A percentile compares a stretch with the other conserved stretches of the same genome.
These are phyloP conservation scores for Macrophomina phaseolina DNA, from an alignment of 2,329 filamentous ascomycete genomes.

Conservation along the genomic window DNA sequence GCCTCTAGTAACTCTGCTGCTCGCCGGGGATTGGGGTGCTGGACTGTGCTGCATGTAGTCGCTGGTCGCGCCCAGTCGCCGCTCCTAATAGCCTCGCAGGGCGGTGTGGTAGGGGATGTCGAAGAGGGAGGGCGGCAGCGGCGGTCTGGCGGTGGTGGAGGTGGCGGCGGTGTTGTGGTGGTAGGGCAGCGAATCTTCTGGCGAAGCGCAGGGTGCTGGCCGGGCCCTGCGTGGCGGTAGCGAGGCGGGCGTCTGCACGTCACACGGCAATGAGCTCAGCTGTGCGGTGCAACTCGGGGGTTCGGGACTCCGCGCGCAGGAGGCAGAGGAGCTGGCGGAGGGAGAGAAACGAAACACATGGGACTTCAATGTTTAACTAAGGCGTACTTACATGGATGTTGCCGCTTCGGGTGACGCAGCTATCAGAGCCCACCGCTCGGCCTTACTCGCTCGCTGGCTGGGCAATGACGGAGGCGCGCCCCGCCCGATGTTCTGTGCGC, in stretches of 20 bases:
- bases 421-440: slow-evolving; percentile 16
- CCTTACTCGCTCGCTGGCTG: slow-evolving; percentile 21
- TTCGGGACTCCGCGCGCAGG: neutral
- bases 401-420: slow-evolving; percentile 24
- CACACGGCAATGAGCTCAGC: slow-evolving; percentile 13
- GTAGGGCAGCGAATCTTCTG: slow-evolving; percentile 16
- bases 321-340: neutral
- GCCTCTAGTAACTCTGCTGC: slow-evolving; percentile 33
- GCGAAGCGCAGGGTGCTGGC: neutral
- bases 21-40: slow-evolving; percentile 32
- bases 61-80: slow-evolving; percentile 57
- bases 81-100: slow-evolving; percentile 37
- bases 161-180: neutral
- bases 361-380: slow-evolving; percentile 19
- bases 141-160: neutral
- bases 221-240: neutral
- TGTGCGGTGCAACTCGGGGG: neutral
- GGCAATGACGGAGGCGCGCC: slow-evolving; percentile 18
- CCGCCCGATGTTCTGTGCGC: slow-evolving; percentile 19
- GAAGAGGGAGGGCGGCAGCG: slow-evolving; percentile 5
- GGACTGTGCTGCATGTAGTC: slow-evolving; percentile 52
- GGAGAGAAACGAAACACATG: neutral
- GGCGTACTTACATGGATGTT: slow-evolving; percentile 22
- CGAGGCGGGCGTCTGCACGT: slow-evolving; percentile 13
- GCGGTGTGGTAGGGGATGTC: neutral